Base-by-base conservation (phyloP, 345 rosid species). In the Eucalyptus polyanthemos region DNA sequence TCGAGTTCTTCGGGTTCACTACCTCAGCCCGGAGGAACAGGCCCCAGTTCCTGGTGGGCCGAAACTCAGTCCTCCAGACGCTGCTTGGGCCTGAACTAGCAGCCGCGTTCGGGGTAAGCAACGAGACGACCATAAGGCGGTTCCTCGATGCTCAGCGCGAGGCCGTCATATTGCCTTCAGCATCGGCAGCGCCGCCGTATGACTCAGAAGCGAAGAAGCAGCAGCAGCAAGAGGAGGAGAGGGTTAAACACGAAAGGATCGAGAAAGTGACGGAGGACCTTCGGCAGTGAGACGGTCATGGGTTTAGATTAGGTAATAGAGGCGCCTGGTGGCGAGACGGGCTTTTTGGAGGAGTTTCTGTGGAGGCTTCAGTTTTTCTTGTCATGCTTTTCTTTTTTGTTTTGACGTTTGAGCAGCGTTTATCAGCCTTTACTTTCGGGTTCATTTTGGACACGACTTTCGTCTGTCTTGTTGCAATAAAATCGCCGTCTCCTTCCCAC, bases 1-100 rank as follows among this genome's bases (percentile, higher is more conserved):
- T 97, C 6, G 96, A 91, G 96, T 96, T 97, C 92, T 95, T 95
- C 5, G 98, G 98, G 51, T 98, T 97, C 95, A 96, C 99, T 1
- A 96, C 99, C 24, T 97, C 98, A 3, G 95, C 99, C 25, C 62
- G 80, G 47, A 91, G 92, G 95, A 98, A 96, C 88, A 91, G 95
- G 67, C 99, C 99, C 8, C 99, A 95, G 93, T 96, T 97, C 91
- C 89, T 98, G 22, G 98, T 87, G 2, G 99, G 99, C 1, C 88
- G 93, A 2, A 95, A 89, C 94, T 98, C 99, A 5, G 50, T 96
- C 42, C 95, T 96, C 2, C 92, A 47, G 27, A 87, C 88, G 19
- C 88, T 98, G 8, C 88, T 91, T 17, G 76, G 90, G 9, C 94
- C 97, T 3, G 92, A 95, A 89, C 92, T 96, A 1, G 95, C 98